phyloP scores from a whole-genome alignment of 1,139 yeast species.

The Hyphopichia wangnamkhiaoensis region DNA sequence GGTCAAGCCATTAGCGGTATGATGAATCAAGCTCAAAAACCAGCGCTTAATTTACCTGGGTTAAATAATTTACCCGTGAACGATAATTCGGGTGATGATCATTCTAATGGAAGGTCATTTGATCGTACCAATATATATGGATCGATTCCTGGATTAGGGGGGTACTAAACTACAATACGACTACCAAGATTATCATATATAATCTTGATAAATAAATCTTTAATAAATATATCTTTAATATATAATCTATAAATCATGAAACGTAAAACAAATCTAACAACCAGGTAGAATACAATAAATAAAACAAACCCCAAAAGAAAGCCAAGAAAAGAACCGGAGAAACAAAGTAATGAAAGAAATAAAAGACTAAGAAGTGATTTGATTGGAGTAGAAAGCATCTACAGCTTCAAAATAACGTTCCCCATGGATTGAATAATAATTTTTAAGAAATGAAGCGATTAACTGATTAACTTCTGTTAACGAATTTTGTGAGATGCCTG shows the following conservation, averaged over 20 bases:
- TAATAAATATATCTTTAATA: too few relatives aligned
- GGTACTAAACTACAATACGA: not conserved
- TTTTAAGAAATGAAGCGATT: conserved; percentile 25
- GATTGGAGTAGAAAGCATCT: conserved; percentile 24
- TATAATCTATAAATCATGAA: too few relatives aligned
- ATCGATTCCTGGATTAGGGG: conserved; percentile 5
- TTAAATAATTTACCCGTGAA: not conserved
- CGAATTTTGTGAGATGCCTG: not conserved
- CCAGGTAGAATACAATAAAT: not conserved
- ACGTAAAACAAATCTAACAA: too few relatives aligned
- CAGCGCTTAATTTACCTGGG: conserved; percentile 1
- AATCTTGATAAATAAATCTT: too few relatives aligned
- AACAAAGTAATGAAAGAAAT: too few relatives aligned
- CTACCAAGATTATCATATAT: not conserved
- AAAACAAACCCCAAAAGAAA: not conserved
- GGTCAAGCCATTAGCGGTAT: not conserved
- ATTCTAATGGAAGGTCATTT: too few relatives aligned
- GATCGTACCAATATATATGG: not conserved
- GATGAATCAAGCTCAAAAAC: not conserved
- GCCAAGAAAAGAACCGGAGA: too few relatives aligned
- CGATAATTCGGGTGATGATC: not conserved
- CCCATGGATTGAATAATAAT: conserved; percentile 35
- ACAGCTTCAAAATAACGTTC: conserved; percentile 33
- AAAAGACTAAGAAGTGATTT: not conserved
- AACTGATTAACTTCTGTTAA: not conserved